Base-by-base conservation (phyloP, 495 filamentous ascomycete genomes). In the Evernia prunastri region DNA sequence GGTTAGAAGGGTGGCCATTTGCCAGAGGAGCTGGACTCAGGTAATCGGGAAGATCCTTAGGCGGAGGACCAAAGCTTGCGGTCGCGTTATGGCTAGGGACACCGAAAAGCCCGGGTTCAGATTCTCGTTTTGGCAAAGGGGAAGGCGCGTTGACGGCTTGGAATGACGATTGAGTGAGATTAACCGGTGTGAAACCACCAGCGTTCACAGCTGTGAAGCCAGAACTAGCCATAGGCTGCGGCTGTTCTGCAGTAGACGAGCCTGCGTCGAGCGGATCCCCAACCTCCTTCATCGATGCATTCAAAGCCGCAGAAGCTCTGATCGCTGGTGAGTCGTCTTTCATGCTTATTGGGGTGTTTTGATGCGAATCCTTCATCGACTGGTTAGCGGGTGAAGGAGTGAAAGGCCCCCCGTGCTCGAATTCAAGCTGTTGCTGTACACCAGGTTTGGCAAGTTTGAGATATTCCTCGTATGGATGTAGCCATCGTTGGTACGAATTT, bases 391-490 rank as follows among this genome's bases (percentile, higher is more conserved):
- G 91, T n/a, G 93, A 96, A 15, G 94, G 93, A 0, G 93, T 97
- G 56, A 92, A 85, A 18, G 92, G 93, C 2, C 94, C 94, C 68
- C 95, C 95, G 73, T 96, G 89, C 73, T 97, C 91, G 40, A 89
- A 81, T 70, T 99, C 95, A 35, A 97, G 80, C 73, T 96, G 91
- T 72, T 96, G 91, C 67, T 96, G 93, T 3, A 99, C 92, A n/a
- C 92, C 90, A 8, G 95, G 94, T 74, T 97, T 99, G 49, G 92
- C 93, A 37, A 91, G 79, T 53, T 88, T 84, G 35, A 99, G 80
- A 72, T 96, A 99, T 66, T 97, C 92, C 76, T 99, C 94, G 72
- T 97, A 99, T 0, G 94, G 94, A 70, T 90, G 88, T 15, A 99
- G 85, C 87, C 93, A 99, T 72, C 91, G 85, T 72, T 96, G 90